phyloP scores from a whole-genome alignment of 2,329 filamentous ascomycete species.

The Ilyonectria destructans region DNA sequence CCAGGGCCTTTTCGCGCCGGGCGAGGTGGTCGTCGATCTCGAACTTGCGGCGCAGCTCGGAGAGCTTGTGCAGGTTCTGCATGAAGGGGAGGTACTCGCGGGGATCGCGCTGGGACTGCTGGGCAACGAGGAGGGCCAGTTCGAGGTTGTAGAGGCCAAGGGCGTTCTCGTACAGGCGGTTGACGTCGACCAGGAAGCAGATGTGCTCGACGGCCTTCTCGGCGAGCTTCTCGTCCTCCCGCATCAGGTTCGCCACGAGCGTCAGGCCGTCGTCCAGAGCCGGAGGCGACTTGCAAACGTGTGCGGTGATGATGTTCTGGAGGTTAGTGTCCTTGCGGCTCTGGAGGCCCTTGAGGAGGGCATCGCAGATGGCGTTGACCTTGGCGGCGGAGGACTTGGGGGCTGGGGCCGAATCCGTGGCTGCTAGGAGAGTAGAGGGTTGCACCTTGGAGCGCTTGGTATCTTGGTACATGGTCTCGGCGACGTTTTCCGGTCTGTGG shows the following conservation, averaged over 20 bases:
- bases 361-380: slow-evolving; percentile 90
- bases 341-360: slow-evolving; percentile 80
- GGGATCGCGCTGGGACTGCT: slow-evolving; percentile 96
- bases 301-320: slow-evolving; percentile 94
- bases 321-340: slow-evolving; percentile 76
- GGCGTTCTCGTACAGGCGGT: slow-evolving; percentile 91
- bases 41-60: slow-evolving; percentile 81
- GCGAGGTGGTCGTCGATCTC: slow-evolving; percentile 91
- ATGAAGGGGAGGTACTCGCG: slow-evolving; percentile 96
- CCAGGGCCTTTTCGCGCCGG: slow-evolving; percentile 83
- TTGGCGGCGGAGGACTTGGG: slow-evolving; percentile 65
- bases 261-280: slow-evolving; percentile 88
- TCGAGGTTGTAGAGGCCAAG: slow-evolving; percentile 94
- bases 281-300: slow-evolving; percentile 94
- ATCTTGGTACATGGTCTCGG: slow-evolving; percentile 93
- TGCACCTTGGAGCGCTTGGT: slow-evolving; percentile 69
- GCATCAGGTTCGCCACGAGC: slow-evolving; percentile 83
- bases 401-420: slow-evolving; percentile 32
- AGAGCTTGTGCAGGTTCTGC: slow-evolving; percentile 85
- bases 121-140: slow-evolving; percentile 89
- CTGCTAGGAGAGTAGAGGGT: slow-evolving; percentile 11
- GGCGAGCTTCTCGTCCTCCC: slow-evolving; percentile 79
- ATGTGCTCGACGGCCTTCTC: slow-evolving; percentile 97
- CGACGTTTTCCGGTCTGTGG: slow-evolving; percentile 88
- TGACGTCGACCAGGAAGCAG: slow-evolving; percentile 95